Base-by-base conservation (phyloP, 495 filamentous ascomycete genomes). In the Darksidea phi region DNA sequence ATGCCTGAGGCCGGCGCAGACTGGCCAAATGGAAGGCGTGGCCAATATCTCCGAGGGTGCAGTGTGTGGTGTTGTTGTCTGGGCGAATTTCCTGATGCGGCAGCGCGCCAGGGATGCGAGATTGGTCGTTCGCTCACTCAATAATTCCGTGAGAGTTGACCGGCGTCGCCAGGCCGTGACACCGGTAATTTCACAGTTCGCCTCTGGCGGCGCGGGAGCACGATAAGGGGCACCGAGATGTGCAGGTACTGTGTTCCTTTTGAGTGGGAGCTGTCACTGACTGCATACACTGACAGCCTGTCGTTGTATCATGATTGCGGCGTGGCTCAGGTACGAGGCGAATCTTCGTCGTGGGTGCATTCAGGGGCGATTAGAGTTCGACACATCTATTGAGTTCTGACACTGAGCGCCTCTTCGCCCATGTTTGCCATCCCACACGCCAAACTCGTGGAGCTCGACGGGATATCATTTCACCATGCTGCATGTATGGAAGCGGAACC, bases 1-100 rank as follows among this genome's bases (percentile, higher is more conserved):
- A 21, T 46, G 59, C 52, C 26, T 62, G 38, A 41, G 34, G 52
- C 59, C n/a, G 26, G 18, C 12, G 43, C 26, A 54, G 38, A 6
- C 48, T 25, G 38, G 18, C 3, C 28, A 62, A 54, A 54, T 43
- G 36, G 36, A 18, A 12, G 26, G 38, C 51, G 57, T 49, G 45
- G 23, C 18, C 46, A 8, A 26, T 23, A 38, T 21, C 13, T 46
- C 20, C 37, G 45, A 10, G 47, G 24, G 46, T 55, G 13, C 52
- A 28, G 60, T 47, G 53, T 51, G 34, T 51, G 60, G 51, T 63
- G 59, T 63, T 63, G 60, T 57, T 53, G 21, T 54, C 37, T 57
- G 51, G 53, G 26, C 47, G 17, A 48, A 1, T 47, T 57, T 2
- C 60, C 60, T 46, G 32, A 57, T 52, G 38, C 28, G 51, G 60